Base-by-base conservation (phyloP, 2,329 filamentous ascomycete species). In the Arthrinium puccinioides region DNA sequence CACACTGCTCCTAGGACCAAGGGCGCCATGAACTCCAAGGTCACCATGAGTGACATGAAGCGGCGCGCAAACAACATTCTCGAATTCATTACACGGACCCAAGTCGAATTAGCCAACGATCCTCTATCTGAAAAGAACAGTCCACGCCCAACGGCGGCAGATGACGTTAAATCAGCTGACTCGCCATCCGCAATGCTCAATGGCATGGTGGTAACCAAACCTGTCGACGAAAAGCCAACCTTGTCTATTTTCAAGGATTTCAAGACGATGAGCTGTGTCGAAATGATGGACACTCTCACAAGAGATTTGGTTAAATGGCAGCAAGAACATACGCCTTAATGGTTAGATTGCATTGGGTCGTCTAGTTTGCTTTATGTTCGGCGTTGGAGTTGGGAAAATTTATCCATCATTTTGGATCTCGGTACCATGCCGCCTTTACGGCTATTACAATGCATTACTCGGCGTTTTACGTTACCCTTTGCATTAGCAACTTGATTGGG, bases 271-370 rank as follows among this genome's bases (percentile, higher is more conserved):
- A 84, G 69, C 40, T 88, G 83, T 48, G 69, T 86, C 45, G 86
- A 94, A 61, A 94, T 94, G 86, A 94, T 94, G 86, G 87, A 94
- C 57, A 73, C 79, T 49, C 62, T 94, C 56, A 89, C 84, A 43
- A 74, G 84, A 44, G 80, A 88, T 56, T 72, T 94, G 51, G 76
- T 90, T 47, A 83, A 84, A 52, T 94, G 87, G 87, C 87, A 94
- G 63, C 82, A 83, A 46, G 76, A 85, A 52, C n/a, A n/a, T 88
- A 74, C 49, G 57, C 65, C 18, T 19, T 36, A 23, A 26, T n/a
- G 9, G n/a, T 26, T 26, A 9, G 9, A 9, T 9, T 26, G 9
- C n/a, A 26, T 9, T 26, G 24, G 9, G 24, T 26, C 24, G 9
- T 9, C 24, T n/a, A 26, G 9, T 26, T 26, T 9, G n/a, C 24